Conservation (phyloP, 108 stramenopile genomes). For the Skeletonema potamos region DNA sequence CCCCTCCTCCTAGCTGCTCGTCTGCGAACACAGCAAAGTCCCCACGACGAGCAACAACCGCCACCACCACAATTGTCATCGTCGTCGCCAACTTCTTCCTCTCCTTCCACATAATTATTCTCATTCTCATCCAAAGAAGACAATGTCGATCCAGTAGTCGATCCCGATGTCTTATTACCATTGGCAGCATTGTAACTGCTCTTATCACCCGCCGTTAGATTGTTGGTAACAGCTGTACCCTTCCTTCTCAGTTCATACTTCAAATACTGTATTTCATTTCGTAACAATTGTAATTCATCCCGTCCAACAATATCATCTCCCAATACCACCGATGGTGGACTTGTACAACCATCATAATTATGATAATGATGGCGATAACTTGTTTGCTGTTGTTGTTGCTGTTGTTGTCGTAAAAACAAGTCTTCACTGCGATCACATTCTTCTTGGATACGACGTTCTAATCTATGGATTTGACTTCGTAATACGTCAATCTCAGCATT, state of each 20-base stretch:
- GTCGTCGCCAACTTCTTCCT: background rate
- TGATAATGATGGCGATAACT: background rate
- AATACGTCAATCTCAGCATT: conserved; percentile 33
- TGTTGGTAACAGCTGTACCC: background rate
- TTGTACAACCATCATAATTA: background rate
- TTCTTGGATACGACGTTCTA: conserved; percentile 30
- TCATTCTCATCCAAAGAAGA: conserved; percentile 30
- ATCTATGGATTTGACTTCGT: conserved; percentile 31
- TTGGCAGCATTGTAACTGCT: background rate
- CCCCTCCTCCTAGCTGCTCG: background rate
- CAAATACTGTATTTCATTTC: conserved; percentile 17
- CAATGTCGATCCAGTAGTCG: conserved; percentile 9
- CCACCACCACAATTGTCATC: conserved; percentile 9
- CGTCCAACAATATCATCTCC: background rate
- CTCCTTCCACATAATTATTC: background rate
- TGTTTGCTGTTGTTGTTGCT: background rate
- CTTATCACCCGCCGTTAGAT: background rate
- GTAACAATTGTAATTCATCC: conserved; percentile 16
- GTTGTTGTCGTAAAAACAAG: background rate
- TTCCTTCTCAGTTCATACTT: conserved; percentile 2
- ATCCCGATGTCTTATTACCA: background rate
- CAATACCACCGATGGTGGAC: background rate
- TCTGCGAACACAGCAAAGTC: conserved; percentile 24
- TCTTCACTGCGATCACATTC: background rate
- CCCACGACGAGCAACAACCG: conserved; percentile 23